phyloP scores from a whole-genome alignment of 176 grass and related monocot species.

The Raddia guianensis region DNA sequence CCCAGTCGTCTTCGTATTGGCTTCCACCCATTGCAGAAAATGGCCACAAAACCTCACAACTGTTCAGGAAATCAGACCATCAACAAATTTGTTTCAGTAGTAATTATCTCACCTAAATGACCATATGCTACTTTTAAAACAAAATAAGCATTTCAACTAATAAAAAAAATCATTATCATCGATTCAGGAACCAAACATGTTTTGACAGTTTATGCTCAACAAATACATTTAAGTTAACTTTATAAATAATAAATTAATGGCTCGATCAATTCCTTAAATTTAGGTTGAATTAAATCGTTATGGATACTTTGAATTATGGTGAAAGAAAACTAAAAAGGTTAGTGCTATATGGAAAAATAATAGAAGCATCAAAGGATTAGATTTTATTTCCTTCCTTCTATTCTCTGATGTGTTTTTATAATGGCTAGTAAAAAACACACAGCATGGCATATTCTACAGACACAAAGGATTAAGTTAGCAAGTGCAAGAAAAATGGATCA shows the following conservation, averaged over 20 bases:
- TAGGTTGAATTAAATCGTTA: not conserved
- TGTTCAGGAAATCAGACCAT: constrained; percentile 34
- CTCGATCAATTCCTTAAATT: not conserved
- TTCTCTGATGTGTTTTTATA: not conserved
- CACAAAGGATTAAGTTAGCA: constrained; percentile 7
- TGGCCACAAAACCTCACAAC: constrained; percentile 14
- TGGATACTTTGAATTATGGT: not conserved
- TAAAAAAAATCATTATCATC: not conserved
- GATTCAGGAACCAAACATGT: not conserved
- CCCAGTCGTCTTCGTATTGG: constrained; percentile 77
- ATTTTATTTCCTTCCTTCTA: not conserved
- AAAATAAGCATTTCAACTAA: constrained; percentile 1
- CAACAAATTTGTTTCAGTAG: not conserved
- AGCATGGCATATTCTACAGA: not conserved
- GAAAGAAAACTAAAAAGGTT: not conserved
- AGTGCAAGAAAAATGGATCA: not conserved
- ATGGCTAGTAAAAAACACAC: not conserved
- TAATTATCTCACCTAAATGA: not conserved
- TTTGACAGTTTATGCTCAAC: not conserved
- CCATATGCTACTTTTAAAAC: not conserved
- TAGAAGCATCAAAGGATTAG: not conserved
- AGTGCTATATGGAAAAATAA: constrained; percentile 3
- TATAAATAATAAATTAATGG: not conserved
- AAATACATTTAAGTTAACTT: not conserved
- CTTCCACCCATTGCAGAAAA: constrained; percentile 55